Percentiles rank a stretch among this genome's conserved stretches.
Conservation (phyloP, 1,284 basidiomycete species). For the Xerocomus minutiporus region DNA sequence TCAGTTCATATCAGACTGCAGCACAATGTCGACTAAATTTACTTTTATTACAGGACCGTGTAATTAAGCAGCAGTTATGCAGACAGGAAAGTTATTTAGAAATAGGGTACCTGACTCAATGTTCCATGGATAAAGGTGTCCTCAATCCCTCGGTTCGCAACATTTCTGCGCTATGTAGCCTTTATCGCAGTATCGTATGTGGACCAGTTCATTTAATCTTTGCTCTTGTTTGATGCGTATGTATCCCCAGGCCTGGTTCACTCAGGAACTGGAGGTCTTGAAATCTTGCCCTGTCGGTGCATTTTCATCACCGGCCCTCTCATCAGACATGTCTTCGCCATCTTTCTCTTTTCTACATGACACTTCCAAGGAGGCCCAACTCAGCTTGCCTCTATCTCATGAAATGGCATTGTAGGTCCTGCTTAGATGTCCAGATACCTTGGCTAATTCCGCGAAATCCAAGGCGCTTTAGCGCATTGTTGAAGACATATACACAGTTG, state of each 20-base stretch:
- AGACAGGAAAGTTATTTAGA: conserved; percentile 77
- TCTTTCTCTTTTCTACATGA: conserved; percentile 36
- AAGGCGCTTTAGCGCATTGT: conserved; percentile 85
- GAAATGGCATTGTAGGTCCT: conserved; percentile 81
- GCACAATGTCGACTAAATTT: conserved; percentile 5
- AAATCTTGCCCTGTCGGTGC: conserved; percentile 59
- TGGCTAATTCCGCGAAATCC: conserved; percentile 9
- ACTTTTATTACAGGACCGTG: conserved; percentile 34
- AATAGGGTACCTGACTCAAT: conserved; percentile 54
- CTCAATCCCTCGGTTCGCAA: conserved; percentile 77
- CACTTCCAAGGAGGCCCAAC: conserved; percentile 35
- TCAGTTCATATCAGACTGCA: conserved; percentile 25
- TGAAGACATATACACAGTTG: conserved; percentile 87
- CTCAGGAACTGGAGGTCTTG: conserved; percentile 60
- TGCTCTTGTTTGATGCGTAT: conserved; percentile 7
- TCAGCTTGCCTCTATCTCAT: conserved; percentile 72
- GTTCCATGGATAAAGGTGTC: conserved; percentile 55
- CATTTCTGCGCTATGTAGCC: conserved; percentile 70
- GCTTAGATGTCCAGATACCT: background rate
- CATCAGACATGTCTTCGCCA: conserved; percentile 48
- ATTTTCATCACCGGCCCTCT: conserved; percentile 48
- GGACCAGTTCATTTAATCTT: background rate
- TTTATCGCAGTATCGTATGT: conserved; percentile 85
- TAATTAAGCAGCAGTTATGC: conserved; percentile 53
- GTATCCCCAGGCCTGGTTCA: conserved; percentile 75